A percentile compares a stretch with the other conserved stretches of the same genome.
Evolutionary conservation across 2,329 filamentous ascomycete genomes (phyloP).

Genomic region (Trichoderma afroharzianum): DNA sequence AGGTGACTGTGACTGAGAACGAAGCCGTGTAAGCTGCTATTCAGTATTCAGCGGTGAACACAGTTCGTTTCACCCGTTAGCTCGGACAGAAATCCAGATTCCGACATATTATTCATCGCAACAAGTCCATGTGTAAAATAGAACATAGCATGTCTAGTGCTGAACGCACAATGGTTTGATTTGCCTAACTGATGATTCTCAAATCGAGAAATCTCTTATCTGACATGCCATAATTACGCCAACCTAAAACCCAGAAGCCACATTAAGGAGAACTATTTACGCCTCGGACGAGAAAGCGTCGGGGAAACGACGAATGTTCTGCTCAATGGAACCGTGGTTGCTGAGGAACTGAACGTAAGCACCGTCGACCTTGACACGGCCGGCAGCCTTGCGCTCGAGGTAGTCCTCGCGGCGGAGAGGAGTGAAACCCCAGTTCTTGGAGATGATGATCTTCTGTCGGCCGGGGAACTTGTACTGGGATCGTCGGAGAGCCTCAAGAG

Average conservation of each 20-base stretch:
- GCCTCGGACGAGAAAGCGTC: slow-evolving; percentile 70
- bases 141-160: slow-evolving; percentile 14
- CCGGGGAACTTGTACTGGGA: slow-evolving; percentile 99
- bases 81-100: not conserved
- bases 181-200: slow-evolving; percentile 33
- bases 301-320: slow-evolving; percentile 94
- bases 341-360: slow-evolving; percentile 99
- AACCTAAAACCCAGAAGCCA: slow-evolving; percentile 39
- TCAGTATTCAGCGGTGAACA: not conserved
- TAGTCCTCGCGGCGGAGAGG: slow-evolving; percentile 97
- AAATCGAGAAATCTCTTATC: slow-evolving; percentile 34
- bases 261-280: slow-evolving; percentile 38
- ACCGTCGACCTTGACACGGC: slow-evolving; percentile 93
- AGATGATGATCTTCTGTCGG: slow-evolving; percentile 99
- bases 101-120: not conserved
- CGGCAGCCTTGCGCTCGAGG: slow-evolving; percentile 88
- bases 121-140: not conserved
- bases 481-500: slow-evolving; percentile 97
- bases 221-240: slow-evolving; percentile 46
- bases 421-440: slow-evolving; percentile 99
- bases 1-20: not conserved
- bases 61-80: not conserved
- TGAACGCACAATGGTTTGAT: slow-evolving; percentile 31
- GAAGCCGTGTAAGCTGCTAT: not conserved
- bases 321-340: slow-evolving; percentile 80